phyloP scores from a whole-genome alignment of 192 early-diverging fungal species.

The Rhizophagus sp. region DNA sequence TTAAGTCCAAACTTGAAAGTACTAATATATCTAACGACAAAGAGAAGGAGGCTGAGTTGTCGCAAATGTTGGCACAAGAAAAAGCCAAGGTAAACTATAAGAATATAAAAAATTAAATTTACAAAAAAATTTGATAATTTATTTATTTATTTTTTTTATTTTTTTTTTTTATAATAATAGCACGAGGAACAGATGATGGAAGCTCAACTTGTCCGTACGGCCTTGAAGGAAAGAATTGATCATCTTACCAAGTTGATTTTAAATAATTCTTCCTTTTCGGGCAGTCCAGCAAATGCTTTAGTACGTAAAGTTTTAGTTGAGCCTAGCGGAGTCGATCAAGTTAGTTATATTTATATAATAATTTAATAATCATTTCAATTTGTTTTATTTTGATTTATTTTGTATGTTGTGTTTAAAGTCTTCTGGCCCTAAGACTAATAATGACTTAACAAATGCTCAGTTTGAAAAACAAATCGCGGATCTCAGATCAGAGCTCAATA shows the following conservation, averaged over 20 bases:
- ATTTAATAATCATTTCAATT: too few species aligned
- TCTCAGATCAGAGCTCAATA: constrained; percentile 11
- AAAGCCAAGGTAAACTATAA: constrained; percentile 31
- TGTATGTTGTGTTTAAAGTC: constrained; percentile 29
- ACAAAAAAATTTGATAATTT: not conserved
- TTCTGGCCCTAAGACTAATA: constrained; percentile 11
- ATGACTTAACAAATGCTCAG: not conserved
- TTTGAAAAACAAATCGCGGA: not conserved
- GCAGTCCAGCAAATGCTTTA: constrained; percentile 28
- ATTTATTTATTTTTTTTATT: constrained; percentile 27
- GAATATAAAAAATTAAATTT: not conserved
- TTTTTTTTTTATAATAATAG: constrained; percentile 30
- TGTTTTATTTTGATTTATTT: not conserved
- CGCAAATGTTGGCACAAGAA: constrained; percentile 37
- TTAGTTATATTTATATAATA: constrained; percentile 6
- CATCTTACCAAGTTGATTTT: constrained; percentile 84
- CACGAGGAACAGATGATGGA: constrained; percentile 59
- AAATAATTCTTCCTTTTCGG: constrained; percentile 62
- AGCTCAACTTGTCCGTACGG: constrained; percentile 62
- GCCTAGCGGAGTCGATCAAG: constrained; percentile 26
- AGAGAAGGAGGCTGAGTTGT: constrained; percentile 54
- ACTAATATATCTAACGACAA: constrained; percentile 57
- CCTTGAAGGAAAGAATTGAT: constrained; percentile 82
- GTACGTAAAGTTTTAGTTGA: not conserved
- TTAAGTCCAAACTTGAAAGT: constrained; percentile 60